Percentiles rank a stretch among this genome's conserved stretches.
Conservation (phyloP, 2,329 filamentous ascomycete species). For the Fusarium newnesense region DNA sequence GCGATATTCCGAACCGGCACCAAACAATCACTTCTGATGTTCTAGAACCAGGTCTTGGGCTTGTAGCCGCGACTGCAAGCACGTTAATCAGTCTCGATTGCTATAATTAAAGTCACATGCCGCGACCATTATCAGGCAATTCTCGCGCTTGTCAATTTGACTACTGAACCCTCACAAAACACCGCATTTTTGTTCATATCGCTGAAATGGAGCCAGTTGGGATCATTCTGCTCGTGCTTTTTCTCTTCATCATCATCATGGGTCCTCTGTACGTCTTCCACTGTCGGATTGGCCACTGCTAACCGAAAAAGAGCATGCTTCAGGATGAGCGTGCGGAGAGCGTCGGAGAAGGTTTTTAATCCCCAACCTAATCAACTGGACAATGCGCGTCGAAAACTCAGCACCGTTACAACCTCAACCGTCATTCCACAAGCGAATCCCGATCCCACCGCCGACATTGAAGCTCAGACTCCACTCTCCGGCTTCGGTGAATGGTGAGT, state of each 20-base stretch:
- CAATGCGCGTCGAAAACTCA: slow-evolving; percentile 45
- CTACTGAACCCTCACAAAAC: slow-evolving; percentile 2
- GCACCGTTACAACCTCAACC: slow-evolving; percentile 43
- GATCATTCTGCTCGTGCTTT: slow-evolving; percentile 40
- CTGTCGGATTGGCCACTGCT: neutral
- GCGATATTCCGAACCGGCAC: neutral
- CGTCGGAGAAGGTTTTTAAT: slow-evolving; percentile 29
- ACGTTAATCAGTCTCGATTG: slow-evolving; percentile 4
- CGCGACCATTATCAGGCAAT: neutral
- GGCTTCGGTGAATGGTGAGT: slow-evolving; percentile 45
- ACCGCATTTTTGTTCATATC: neutral
- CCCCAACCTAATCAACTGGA: slow-evolving; percentile 36
- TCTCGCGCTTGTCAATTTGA: neutral
- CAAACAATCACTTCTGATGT: slow-evolving; percentile 8
- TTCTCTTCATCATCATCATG: slow-evolving; percentile 35
- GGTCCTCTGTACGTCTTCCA: slow-evolving; percentile 34
- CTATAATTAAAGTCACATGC: slow-evolving; percentile 5
- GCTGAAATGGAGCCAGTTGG: slow-evolving; percentile 41
- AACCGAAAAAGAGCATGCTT: slow-evolving; percentile 32
- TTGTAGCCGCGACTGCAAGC: slow-evolving; percentile 12
- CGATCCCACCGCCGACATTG: slow-evolving; percentile 26
- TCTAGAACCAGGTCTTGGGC: slow-evolving; percentile 19
- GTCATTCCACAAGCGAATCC: slow-evolving; percentile 17
- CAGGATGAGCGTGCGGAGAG: slow-evolving; percentile 21
- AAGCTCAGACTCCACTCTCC: slow-evolving; percentile 25